Evolutionary conservation across 2,329 filamentous ascomycete species (phyloP).

Genomic region (Trichoderma brevicompactum): DNA sequence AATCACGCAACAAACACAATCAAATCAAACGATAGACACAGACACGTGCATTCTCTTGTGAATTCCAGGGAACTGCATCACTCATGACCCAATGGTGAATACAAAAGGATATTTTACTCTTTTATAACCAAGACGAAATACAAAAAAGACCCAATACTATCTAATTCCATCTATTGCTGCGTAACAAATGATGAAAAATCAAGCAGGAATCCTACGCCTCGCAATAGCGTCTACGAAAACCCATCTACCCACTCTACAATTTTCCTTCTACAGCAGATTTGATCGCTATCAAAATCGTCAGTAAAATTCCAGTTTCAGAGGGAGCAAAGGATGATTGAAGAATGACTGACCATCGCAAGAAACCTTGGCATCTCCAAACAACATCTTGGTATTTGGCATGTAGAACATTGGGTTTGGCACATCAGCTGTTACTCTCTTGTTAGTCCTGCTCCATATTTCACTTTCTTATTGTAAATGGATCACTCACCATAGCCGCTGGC

Average conservation of each 20-base stretch:
- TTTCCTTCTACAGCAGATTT: conserved; percentile 48
- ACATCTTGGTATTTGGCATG: conserved; percentile 86
- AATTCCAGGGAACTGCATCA: background rate
- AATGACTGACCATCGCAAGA: conserved; percentile 72
- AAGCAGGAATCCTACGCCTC: conserved; percentile 23
- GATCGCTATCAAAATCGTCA: conserved; percentile 44
- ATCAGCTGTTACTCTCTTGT: conserved; percentile 62
- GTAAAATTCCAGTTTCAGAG: background rate
- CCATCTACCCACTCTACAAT: conserved; percentile 30
- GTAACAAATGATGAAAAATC: conserved; percentile 28
- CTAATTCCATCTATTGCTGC: conserved; percentile 29
- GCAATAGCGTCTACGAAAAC: background rate
- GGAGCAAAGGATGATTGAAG: background rate
- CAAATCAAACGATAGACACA: conserved; percentile 14
- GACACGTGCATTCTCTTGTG: background rate
- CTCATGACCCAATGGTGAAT: background rate
- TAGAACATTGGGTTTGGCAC: conserved; percentile 94
- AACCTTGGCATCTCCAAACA: conserved; percentile 87
- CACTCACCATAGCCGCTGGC: conserved; percentile 79
- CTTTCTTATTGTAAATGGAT: background rate
- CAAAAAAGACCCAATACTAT: conserved; percentile 15
- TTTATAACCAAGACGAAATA: background rate
- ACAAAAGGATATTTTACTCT: background rate
- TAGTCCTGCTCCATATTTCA: background rate
- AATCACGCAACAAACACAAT: conserved; percentile 11